phyloP scores from a whole-genome alignment of 2,329 filamentous ascomycete genomes.

The Apiospora marii region DNA sequence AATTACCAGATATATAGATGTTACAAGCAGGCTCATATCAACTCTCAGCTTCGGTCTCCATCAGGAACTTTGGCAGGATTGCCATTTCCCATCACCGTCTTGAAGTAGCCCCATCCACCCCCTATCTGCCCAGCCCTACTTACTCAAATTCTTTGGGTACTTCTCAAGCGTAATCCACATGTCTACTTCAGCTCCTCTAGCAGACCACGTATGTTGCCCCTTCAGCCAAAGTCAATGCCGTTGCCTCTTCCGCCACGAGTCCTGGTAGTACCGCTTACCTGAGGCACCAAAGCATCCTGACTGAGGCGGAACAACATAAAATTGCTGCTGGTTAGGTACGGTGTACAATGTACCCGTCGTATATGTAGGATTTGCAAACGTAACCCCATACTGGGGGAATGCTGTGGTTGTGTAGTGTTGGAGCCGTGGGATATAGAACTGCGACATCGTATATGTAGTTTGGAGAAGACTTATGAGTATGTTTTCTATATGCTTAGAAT shows the following conservation, averaged over 20 bases:
- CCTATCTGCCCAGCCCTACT: neutral
- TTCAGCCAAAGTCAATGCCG: neutral
- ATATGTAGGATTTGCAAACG: neutral
- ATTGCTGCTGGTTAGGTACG: neutral
- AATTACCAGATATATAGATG: too few relatives aligned
- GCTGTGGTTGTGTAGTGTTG: neutral
- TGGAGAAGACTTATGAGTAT: neutral
- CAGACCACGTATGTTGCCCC: neutral
- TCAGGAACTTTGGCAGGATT: too few relatives aligned
- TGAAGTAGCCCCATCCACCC: neutral
- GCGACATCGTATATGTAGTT: neutral
- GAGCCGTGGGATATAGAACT: neutral
- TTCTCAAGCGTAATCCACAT: neutral
- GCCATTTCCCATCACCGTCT: neutral
- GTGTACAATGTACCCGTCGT: neutral
- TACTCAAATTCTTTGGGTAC: too few relatives aligned
- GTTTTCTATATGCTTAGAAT: neutral
- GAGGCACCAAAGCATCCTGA: neutral
- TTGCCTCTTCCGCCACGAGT: neutral
- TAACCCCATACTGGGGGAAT: neutral
- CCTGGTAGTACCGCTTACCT: slow-evolving; percentile 13
- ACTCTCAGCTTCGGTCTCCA: too few relatives aligned
- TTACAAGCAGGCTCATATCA: too few relatives aligned
- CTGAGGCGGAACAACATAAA: neutral
- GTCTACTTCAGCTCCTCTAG: neutral